Evolutionary conservation across 768 basidiomycete genomes (phyloP).

Genomic region (Mycena crocata): DNA sequence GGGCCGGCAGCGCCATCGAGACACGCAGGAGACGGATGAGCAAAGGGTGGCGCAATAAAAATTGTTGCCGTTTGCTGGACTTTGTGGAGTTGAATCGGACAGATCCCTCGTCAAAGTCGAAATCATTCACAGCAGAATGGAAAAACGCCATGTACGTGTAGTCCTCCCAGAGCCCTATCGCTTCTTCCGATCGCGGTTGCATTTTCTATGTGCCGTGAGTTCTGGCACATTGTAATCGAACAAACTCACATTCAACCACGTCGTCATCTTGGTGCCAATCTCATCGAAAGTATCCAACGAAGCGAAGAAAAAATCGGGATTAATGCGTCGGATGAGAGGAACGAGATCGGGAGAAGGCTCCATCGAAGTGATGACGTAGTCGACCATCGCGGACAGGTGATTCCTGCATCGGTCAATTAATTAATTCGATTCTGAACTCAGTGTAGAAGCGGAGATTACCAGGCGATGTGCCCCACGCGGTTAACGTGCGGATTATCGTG

Average conservation of each 20-base stretch:
- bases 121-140: slow-evolving; percentile 25
- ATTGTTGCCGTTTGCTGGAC: neutral
- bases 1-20: slow-evolving; percentile 23
- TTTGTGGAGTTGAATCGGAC: neutral
- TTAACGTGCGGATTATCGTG: slow-evolving; percentile 24
- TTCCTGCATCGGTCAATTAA: slow-evolving; percentile 11
- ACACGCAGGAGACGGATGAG: slow-evolving; percentile 27
- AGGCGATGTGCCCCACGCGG: slow-evolving; percentile 23
- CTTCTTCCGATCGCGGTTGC: slow-evolving; percentile 10
- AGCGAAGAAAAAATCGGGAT: slow-evolving; percentile 34
- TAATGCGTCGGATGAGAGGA: slow-evolving; percentile 9
- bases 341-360: slow-evolving; percentile 14
- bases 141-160: slow-evolving; percentile 30
- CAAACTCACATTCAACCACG: slow-evolving; percentile 29
- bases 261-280: slow-evolving; percentile 10
- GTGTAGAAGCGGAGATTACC: slow-evolving; percentile 9
- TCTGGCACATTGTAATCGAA: no score
- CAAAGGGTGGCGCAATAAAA: slow-evolving; percentile 16
- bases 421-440: neutral
- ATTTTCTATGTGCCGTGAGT: slow-evolving; percentile 7
- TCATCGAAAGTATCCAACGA: slow-evolving; percentile 19
- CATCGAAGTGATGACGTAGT: slow-evolving; percentile 29
- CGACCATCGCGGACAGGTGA: slow-evolving; percentile 26
- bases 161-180: slow-evolving; percentile 26
- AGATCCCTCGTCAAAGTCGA: slow-evolving; percentile 28